Conservation (phyloP, 495 filamentous ascomycete species). For the Amniculicola lignicola region DNA sequence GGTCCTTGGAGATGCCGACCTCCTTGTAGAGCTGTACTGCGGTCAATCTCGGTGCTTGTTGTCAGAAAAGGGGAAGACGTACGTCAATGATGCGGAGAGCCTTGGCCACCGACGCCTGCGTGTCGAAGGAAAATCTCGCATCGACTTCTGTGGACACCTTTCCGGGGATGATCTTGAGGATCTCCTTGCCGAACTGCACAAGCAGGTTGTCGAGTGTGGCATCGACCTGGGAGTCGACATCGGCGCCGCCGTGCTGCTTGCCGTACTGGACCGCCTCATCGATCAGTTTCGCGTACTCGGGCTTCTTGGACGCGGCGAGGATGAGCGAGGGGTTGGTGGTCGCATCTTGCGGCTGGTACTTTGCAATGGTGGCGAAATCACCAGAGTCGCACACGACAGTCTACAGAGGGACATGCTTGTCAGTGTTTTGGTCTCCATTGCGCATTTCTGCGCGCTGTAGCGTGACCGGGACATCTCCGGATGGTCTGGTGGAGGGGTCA, state of each 20-base stretch:
- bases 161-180: constrained; percentile 93
- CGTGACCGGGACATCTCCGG: constrained; percentile 9
- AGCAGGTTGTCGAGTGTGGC: constrained; percentile 72
- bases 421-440: neutral
- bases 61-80: constrained; percentile 36
- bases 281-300: constrained; percentile 90
- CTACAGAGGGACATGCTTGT: constrained; percentile 42
- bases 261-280: constrained; percentile 82
- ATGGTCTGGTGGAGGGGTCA: constrained; percentile 1
- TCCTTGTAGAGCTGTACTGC: constrained; percentile 77
- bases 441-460: constrained; percentile 10
- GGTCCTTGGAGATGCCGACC: constrained; percentile 86
- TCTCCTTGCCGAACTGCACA: constrained; percentile 96
- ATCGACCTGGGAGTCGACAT: constrained; percentile 54
- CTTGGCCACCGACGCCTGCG: constrained; percentile 87
- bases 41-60: neutral
- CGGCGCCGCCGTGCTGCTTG: constrained; percentile 64
- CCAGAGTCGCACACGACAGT: constrained; percentile 96
- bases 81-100: constrained; percentile 96
- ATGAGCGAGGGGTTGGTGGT: constrained; percentile 99
- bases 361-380: constrained; percentile 82
- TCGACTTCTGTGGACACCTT: constrained; percentile 99
- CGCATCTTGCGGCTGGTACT: constrained; percentile 99
- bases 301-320: constrained; percentile 95
- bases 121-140: constrained; percentile 93